A percentile compares a stretch with the other conserved stretches of the same genome.
Evolutionary conservation across 1,284 basidiomycete genomes (phyloP).

Genomic region (Cryptococcus floricola): DNA sequence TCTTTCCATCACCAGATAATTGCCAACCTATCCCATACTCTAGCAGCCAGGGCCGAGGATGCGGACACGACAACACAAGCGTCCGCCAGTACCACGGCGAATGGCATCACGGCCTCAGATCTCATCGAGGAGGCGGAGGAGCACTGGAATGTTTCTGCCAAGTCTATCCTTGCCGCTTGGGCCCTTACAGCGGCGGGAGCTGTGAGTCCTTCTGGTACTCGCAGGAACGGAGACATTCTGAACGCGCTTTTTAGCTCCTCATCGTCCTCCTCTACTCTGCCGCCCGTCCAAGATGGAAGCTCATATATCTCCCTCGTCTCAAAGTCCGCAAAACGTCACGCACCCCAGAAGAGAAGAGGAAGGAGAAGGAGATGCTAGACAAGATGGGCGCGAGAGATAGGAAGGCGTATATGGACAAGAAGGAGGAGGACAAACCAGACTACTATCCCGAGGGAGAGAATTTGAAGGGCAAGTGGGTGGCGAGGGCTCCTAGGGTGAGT

Average conservation of each 20-base stretch:
- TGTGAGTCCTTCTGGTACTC: slow-evolving; percentile 10
- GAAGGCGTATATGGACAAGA: not conserved
- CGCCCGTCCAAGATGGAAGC: slow-evolving; percentile 7
- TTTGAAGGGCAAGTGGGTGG: slow-evolving; percentile 12
- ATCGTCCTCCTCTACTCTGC: slow-evolving; percentile 19
- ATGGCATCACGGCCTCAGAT: slow-evolving; percentile 17
- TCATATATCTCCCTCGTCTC: slow-evolving; percentile 17
- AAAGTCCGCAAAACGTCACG: slow-evolving; percentile 12
- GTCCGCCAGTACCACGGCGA: not conserved
- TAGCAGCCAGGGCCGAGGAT: not conserved
- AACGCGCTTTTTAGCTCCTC: slow-evolving; percentile 7
- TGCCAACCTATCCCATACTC: not conserved
- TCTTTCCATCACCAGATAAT: not conserved
- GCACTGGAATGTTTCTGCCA: slow-evolving; percentile 29
- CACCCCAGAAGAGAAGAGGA: slow-evolving; percentile 1
- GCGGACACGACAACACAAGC: not conserved
- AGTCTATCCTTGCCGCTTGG: slow-evolving; percentile 26
- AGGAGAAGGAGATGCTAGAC: not conserved
- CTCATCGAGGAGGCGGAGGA: slow-evolving; percentile 22
- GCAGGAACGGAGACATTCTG: too few species aligned
- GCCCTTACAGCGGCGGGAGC: slow-evolving; percentile 9
- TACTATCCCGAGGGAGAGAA: slow-evolving; percentile 8
- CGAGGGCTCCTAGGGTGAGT: slow-evolving; percentile 16
- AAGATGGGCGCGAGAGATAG: slow-evolving; percentile 1
- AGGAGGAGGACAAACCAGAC: slow-evolving; percentile 8